A percentile compares a stretch with the other conserved stretches of the same genome.
Conservation (phyloP, 805 yeast species). For the Metschnikowia kunwiensis region DNA sequence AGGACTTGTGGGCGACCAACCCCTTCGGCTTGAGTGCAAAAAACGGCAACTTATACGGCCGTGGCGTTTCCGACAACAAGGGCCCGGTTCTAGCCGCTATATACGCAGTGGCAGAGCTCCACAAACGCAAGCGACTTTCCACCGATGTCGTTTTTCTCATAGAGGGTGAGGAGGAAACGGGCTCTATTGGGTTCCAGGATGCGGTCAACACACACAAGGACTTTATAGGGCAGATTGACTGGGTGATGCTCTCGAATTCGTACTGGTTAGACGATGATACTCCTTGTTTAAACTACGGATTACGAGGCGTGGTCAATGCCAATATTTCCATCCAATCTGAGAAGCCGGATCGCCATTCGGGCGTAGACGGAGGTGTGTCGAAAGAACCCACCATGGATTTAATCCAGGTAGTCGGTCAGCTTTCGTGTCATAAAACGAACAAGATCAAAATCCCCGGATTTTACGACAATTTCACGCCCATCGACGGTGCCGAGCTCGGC, state of each 20-base stretch:
- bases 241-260: conserved; percentile 86
- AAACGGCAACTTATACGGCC: conserved; percentile 83
- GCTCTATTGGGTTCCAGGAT: conserved; percentile 79
- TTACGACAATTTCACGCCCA: conserved; percentile 60
- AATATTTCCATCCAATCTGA: conserved; percentile 68
- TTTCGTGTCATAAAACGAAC: conserved; percentile 46
- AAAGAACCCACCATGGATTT: conserved; percentile 89
- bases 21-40: conserved; percentile 75
- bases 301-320: conserved; percentile 86
- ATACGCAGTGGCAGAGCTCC: conserved; percentile 77
- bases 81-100: conserved; percentile 89
- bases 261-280: conserved; percentile 88
- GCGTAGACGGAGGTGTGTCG: conserved; percentile 91
- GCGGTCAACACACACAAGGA: conserved; percentile 52
- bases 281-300: conserved; percentile 92
- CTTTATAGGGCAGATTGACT: conserved; percentile 71
- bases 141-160: conserved; percentile 78
- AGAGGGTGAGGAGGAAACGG: conserved; percentile 96
- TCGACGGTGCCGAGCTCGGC: conserved; percentile 54
- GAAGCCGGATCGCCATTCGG: conserved; percentile 88
- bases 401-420: conserved; percentile 63
- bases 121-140: conserved; percentile 47
- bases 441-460: conserved; percentile 64
- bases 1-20: conserved; percentile 64
- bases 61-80: conserved; percentile 94